Base-by-base conservation (phyloP, 352 stramenopile genomes). In the Phytophthora idaei region DNA sequence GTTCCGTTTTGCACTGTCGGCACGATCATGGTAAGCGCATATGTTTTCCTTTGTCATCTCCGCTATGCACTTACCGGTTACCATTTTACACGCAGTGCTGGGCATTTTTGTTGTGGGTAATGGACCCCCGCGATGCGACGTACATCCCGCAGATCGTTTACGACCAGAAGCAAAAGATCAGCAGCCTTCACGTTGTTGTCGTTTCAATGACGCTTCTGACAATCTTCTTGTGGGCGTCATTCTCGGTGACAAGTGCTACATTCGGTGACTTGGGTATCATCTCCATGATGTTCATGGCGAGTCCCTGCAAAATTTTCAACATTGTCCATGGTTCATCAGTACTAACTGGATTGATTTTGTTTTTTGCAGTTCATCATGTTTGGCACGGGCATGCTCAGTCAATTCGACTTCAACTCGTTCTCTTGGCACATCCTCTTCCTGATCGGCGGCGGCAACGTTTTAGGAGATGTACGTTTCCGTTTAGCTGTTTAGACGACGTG, bases 361-460 rank as follows among this genome's bases (percentile, higher is more conserved):
- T 21, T 9, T 50, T 39, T 62, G 7, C 60, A 95, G 87, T 90
- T 92, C 48, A 76, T 91, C 45, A 91, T 96, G 84, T 96, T 97
- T 66, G 89, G 89, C 44, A 90, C 84, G 5, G 90, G 89, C 27
- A 95, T 95, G 77, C 76, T 97, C 7, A 96, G 86, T 46, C 85
- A 97, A 72, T 95, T 97, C 31, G 92, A 98, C 72, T 97, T 98
- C 64, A 97, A 98, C 64, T 97, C 87, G 48, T 97, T 98, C 59
- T 97, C 90, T 14, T 98, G 92, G 92, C 92, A 98, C 66, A 97
- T 96, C 58, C 75, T 98, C 11, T 98, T 97, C 63, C 67, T 98
- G 17, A 96, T 98, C 31, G 92, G 92, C 8, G 92, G 92, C 31
- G 90, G 92, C 65, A 97, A 97, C 64, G 92, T 98, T 7, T 70